A percentile compares a stretch with the other conserved stretches of the same genome.
Conservation (phyloP, 2,329 filamentous ascomycete species). For the Xenosphaeropsis pyriputrescens region DNA sequence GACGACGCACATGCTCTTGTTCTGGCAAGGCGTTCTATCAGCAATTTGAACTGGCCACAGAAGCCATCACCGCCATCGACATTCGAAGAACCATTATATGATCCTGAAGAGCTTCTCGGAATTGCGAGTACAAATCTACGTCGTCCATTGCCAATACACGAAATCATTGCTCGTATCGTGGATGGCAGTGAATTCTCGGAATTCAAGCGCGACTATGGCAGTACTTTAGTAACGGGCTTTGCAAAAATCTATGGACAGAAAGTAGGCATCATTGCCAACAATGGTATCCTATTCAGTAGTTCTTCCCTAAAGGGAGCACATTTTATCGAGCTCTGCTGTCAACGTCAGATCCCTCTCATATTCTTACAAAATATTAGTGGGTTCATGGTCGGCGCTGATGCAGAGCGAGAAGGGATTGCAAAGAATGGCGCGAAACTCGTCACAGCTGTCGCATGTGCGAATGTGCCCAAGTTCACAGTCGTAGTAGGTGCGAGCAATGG, state of each 20-base stretch:
- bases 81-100: slow-evolving; percentile 69
- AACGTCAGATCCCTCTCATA: slow-evolving; percentile 77
- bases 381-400: slow-evolving; percentile 93
- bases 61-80: slow-evolving; percentile 23
- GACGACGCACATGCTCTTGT: slow-evolving; percentile 86
- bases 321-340: slow-evolving; percentile 88
- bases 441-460: slow-evolving; percentile 82
- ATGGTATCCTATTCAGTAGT: slow-evolving; percentile 85
- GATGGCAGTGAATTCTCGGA: slow-evolving; percentile 83
- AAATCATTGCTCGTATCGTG: slow-evolving; percentile 85
- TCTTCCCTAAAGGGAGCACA: slow-evolving; percentile 88
- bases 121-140: slow-evolving; percentile 86
- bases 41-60: slow-evolving; percentile 78
- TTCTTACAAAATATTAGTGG: slow-evolving; percentile 96
- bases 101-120: slow-evolving; percentile 66
- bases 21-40: slow-evolving; percentile 68
- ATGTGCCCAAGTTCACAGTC: slow-evolving; percentile 94
- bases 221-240: slow-evolving; percentile 83
- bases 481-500: slow-evolving; percentile 89
- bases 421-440: slow-evolving; percentile 98
- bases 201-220: slow-evolving; percentile 87
- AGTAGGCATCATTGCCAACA: slow-evolving; percentile 90
- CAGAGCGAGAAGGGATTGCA: slow-evolving; percentile 87
- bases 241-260: slow-evolving; percentile 78
- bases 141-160: slow-evolving; percentile 70